Evolutionary conservation across 83 land plant species (phyloP).

Genomic region (Thuja plicata): DNA sequence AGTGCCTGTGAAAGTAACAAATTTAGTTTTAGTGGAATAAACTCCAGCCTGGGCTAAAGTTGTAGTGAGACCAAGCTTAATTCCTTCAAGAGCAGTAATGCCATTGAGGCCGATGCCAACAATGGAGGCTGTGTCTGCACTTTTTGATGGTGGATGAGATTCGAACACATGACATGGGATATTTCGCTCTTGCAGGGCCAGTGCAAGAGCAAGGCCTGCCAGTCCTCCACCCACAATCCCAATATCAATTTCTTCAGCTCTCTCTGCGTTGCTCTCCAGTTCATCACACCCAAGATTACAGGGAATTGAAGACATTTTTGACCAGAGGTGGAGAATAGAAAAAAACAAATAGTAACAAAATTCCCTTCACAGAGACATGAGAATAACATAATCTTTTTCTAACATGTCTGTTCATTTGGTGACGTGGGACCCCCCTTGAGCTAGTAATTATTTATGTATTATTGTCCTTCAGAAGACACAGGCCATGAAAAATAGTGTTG

Average conservation of each 20-base stretch:
- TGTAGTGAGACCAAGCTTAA: not conserved
- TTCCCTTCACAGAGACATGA: no score
- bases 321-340: not conserved
- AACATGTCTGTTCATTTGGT: no score
- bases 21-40: not conserved
- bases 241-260: not conserved
- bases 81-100: not conserved
- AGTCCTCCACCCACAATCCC: not conserved
- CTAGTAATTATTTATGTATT: no score
- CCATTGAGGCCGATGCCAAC: not conserved
- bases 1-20: not conserved
- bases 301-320: not conserved
- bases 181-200: not conserved
- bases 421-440: no score
- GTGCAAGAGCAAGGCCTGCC: not conserved
- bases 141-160: not conserved
- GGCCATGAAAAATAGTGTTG: no score
- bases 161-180: slow-evolving; percentile 10
- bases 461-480: no score
- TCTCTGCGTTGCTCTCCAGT: not conserved
- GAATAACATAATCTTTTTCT: no score
- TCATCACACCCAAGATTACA: not conserved
- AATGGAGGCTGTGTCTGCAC: slow-evolving; percentile 1
- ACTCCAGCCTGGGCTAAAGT: not conserved
- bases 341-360: no score